Base-by-base conservation (phyloP, 495 filamentous ascomycete genomes). In the Oidiodendron maius region DNA sequence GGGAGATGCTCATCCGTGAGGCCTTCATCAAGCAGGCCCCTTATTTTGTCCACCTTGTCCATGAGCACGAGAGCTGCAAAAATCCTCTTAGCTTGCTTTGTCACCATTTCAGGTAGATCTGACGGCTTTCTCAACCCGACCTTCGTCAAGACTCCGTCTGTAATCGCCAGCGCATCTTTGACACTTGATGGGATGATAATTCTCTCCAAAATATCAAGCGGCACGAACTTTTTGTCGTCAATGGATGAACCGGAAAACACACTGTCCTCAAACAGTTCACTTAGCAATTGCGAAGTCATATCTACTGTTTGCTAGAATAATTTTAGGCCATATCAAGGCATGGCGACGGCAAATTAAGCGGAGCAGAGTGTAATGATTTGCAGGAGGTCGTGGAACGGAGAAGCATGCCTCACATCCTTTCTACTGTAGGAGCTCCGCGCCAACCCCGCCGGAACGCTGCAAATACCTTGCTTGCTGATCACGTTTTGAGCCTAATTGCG, bases 51-150 rank as follows among this genome's bases (percentile, higher is more conserved):
- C 2, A 17, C 20, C 44, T 36, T 46, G 44, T 18, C 28, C 13
- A 35, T 46, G n/a, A 46, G 44, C 9, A 36, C 44, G 4, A 46
- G 44, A 36, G 20, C 20, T 12, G 3, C 44, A 36, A 46, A 46
- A 6, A 20, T 46, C 44, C 21, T 47, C 22, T 36, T 36, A 11
- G 34, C 28, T 23, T 47, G 4, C 24, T 30, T 30, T 30, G 28
- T 37, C n/a, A 38, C 11, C 16, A 3, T 37, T 15, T 47, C 30
- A 3, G 30, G 3, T 4, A 47, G 28, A 17, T 34, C 24, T 4
- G 42, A 17, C 4, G 42, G 18, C 16, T 38, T 36, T 30, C 30
- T 22, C n/a, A n/a, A n/a, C n/a, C n/a, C n/a, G 8, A 13, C 30
- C 16, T 47, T 47, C 5, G 17, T 21, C 6, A 16, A 45, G 3